Conservation (phyloP, 495 filamentous ascomycete genomes). For the Lentithecium fluviatile region DNA sequence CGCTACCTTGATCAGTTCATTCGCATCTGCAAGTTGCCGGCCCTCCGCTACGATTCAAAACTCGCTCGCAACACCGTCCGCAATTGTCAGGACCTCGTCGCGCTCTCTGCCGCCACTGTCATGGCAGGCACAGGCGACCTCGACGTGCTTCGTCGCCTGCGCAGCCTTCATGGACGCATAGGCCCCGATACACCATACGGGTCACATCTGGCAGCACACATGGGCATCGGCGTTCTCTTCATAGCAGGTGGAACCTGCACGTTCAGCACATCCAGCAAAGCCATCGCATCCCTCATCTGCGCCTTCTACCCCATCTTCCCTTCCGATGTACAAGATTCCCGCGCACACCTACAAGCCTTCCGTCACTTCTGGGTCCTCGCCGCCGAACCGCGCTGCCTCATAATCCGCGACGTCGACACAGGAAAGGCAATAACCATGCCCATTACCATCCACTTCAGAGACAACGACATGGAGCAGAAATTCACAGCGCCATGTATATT, state of each 20-base stretch:
- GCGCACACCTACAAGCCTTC: constrained; percentile 92
- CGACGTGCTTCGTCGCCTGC: constrained; percentile 79
- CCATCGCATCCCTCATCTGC: constrained; percentile 80
- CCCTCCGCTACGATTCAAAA: constrained; percentile 73
- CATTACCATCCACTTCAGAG: constrained; percentile 56
- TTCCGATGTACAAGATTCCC: constrained; percentile 83
- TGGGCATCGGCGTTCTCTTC: constrained; percentile 89
- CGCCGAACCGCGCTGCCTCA: constrained; percentile 81
- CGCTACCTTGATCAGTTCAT: constrained; percentile 86
- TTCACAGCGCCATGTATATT: constrained; percentile 69
- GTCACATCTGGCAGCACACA: constrained; percentile 87
- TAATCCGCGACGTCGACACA: constrained; percentile 80
- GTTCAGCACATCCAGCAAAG: constrained; percentile 83
- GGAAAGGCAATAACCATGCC: constrained; percentile 73
- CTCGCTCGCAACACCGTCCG: constrained; percentile 76
- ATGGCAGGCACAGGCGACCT: constrained; percentile 97
- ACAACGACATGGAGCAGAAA: constrained; percentile 43
- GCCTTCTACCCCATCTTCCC: constrained; percentile 95
- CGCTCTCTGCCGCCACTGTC: constrained; percentile 76
- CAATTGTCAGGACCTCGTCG: constrained; percentile 85
- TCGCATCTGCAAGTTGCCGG: constrained; percentile 66
- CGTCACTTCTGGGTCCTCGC: constrained; percentile 97
- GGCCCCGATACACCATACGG: constrained; percentile 84
- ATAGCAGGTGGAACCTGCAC: constrained; percentile 89
- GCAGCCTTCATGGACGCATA: constrained; percentile 83